Base-by-base conservation (phyloP, 345 rosid species). In the Pseudoturritis turrita region DNA sequence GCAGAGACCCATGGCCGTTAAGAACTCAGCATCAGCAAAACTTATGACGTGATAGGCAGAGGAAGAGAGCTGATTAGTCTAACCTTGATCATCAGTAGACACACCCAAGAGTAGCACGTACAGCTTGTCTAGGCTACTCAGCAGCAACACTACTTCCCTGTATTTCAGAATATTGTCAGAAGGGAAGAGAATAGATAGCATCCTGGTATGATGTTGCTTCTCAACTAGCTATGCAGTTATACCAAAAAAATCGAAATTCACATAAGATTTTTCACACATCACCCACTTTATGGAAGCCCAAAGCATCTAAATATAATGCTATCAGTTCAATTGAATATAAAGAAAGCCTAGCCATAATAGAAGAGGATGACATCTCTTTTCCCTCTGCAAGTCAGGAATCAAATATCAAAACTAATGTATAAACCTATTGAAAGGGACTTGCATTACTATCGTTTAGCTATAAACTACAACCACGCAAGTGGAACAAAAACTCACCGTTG, bases 141-240 rank as follows among this genome's bases (percentile, higher is more conserved):
- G 61, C 58, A 90, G 53, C 56, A 94, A 63, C 59, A 85, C 88
- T 22, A 86, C 88, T 84, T 90, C 92, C 79, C 98, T 94, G 89
- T 64, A 78, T 37, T 70, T 58, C 45, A 61, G 35, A 81, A 40
- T 43, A 40, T 10, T 26, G 43, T 63, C 35, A 62, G 61, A 59
- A 72, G 43, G 56, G 51, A 36, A 71, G 39, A 47, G 10, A 68
- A 43, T 2, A 52, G 21, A 68, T 4, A 22, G 35, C 14, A 23
- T 33, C 61, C 7, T 40, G 12, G n/a, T 59, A 50, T 7, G 43
- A 47, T 9, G 23, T 49, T 35, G 66, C 54, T 77, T 71, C 47
- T 57, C 63, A 58, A 47, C 58, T 22, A 53, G 44, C 54, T 65
- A 47, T 6, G 50, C 15, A 49, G 35, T 49, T 33, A 29, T 25